Evolutionary conservation across 768 basidiomycete genomes (phyloP).

Genomic region (Lentinula edodes): DNA sequence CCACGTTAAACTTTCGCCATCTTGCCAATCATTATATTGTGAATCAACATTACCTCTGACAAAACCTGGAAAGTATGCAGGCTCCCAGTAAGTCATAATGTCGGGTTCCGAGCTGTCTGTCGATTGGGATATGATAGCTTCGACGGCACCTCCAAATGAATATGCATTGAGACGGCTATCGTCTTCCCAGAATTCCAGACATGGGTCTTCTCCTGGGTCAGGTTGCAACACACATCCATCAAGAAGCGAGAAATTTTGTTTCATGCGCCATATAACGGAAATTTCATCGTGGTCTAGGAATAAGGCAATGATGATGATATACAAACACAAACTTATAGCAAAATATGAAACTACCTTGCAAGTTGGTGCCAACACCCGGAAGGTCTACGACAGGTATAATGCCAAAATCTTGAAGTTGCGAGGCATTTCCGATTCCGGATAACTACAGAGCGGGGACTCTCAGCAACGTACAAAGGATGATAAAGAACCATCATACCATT

Average conservation of each 20-base stretch:
- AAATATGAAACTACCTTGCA: slow-evolving; percentile 20
- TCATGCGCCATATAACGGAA: slow-evolving; percentile 22
- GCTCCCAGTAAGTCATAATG: slow-evolving; percentile 20
- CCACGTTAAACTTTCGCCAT: not conserved
- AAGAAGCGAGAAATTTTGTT: slow-evolving; percentile 21
- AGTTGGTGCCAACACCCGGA: slow-evolving; percentile 31
- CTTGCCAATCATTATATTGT: not conserved
- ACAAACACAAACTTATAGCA: not conserved
- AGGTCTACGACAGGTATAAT: slow-evolving; percentile 23
- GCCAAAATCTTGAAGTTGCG: slow-evolving; percentile 17
- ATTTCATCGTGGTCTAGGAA: slow-evolving; percentile 27
- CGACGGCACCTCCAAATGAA: slow-evolving; percentile 19
- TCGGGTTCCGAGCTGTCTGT: slow-evolving; percentile 18
- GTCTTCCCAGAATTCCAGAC: slow-evolving; percentile 21
- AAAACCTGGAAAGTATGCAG: slow-evolving; percentile 22
- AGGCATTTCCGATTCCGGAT: slow-evolving; percentile 27
- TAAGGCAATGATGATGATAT: not conserved
- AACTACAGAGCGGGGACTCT: slow-evolving; percentile 13
- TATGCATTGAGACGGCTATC: slow-evolving; percentile 19
- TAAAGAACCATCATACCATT: slow-evolving; percentile 18
- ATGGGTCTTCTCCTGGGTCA: slow-evolving; percentile 21
- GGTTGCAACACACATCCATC: slow-evolving; percentile 21
- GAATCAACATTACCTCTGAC: slow-evolving; percentile 15
- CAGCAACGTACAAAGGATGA: not conserved
- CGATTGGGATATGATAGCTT: slow-evolving; percentile 19